Conservation (phyloP, 1,284 basidiomycete species). For the Cerrena zonata region DNA sequence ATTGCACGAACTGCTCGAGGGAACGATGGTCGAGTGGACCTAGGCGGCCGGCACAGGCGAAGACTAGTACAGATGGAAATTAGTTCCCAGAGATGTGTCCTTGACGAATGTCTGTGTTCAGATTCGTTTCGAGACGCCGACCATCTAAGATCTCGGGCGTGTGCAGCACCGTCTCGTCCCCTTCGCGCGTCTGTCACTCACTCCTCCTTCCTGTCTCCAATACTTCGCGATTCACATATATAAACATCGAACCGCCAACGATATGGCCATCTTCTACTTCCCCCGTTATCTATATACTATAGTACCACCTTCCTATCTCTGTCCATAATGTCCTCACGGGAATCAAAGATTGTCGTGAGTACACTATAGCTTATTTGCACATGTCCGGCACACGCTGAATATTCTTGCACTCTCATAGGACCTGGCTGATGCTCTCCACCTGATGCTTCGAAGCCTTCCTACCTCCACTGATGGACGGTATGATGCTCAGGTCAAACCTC, state of each 20-base stretch:
- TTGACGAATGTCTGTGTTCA: background rate
- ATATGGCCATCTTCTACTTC: background rate
- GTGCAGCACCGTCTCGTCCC: background rate
- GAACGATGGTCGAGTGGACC: no score
- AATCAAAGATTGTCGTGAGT: slow-evolving; percentile 3
- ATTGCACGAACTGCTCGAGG: background rate
- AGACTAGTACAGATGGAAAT: no score
- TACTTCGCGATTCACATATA: background rate
- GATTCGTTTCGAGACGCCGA: background rate
- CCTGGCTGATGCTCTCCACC: slow-evolving; percentile 17
- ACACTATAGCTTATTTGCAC: background rate
- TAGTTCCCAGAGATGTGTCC: no score
- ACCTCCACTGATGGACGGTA: slow-evolving; percentile 22
- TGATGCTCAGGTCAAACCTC: slow-evolving; percentile 18
- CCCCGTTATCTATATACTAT: background rate
- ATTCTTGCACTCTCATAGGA: slow-evolving; percentile 15
- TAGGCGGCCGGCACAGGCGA: no score
- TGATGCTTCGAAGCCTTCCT: slow-evolving; percentile 18
- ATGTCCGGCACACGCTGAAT: background rate
- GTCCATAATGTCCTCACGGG: background rate
- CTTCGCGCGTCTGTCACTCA: background rate
- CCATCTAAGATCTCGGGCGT: background rate
- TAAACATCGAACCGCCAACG: background rate
- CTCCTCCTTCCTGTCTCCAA: background rate
- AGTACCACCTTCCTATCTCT: background rate